Conservation (phyloP, 305 asterid species). For the Fraxinus sp. region DNA sequence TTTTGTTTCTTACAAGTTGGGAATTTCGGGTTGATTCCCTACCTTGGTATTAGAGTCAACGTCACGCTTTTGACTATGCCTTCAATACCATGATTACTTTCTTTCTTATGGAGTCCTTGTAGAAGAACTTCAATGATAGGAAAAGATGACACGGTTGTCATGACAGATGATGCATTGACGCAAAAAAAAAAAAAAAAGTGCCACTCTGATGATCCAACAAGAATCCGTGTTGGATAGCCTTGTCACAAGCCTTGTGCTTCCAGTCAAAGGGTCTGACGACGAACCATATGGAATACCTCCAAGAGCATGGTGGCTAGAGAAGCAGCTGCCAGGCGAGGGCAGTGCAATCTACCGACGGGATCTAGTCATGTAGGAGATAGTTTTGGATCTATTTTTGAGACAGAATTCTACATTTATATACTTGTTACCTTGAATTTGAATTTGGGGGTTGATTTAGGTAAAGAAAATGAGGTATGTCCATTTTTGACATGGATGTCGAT, state of each 20-base stretch:
- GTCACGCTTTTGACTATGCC: not conserved
- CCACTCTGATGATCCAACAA: not conserved
- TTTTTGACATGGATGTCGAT: not conserved
- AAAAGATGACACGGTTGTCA: not conserved
- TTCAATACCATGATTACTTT: not conserved
- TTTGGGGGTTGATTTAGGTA: too few species aligned
- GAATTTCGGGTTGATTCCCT: too few species aligned
- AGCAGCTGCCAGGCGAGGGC: not conserved
- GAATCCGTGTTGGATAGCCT: not conserved
- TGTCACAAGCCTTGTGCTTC: not conserved
- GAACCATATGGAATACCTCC: not conserved
- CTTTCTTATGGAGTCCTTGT: not conserved
- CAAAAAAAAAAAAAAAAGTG: not conserved
- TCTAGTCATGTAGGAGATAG: not conserved
- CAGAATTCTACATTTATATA: too few species aligned
- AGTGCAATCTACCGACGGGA: not conserved
- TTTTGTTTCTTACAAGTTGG: too few species aligned
- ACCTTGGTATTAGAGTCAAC: not conserved
- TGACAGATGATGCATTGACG: not conserved
- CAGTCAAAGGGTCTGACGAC: not conserved
- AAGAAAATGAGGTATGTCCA: not conserved
- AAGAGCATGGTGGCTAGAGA: not conserved
- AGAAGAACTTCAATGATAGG: not conserved
- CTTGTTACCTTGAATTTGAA: too few species aligned
- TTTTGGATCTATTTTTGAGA: not conserved